phyloP scores from a whole-genome alignment of 768 basidiomycete species.

The Trametes cubensis region DNA sequence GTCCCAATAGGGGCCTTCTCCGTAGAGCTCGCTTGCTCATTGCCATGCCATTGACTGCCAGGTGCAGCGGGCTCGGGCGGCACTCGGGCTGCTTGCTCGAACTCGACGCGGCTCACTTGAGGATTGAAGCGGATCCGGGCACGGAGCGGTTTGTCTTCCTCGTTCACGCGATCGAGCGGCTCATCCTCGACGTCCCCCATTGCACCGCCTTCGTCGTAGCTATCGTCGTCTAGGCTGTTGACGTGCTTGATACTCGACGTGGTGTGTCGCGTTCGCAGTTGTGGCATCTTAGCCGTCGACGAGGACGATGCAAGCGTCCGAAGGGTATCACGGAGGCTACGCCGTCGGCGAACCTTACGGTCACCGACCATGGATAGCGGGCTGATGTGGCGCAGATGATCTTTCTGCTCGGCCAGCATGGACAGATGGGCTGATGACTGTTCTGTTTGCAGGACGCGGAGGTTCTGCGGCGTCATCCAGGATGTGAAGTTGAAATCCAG shows the following conservation, averaged over 20 bases:
- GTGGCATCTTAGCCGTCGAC: conserved; percentile 25
- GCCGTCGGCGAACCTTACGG: conserved; percentile 33
- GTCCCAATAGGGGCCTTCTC: conserved; percentile 70
- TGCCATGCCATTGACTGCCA: not conserved
- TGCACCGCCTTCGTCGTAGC: conserved; percentile 48
- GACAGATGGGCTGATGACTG: conserved; percentile 83
- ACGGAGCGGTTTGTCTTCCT: conserved; percentile 74
- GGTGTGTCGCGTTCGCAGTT: conserved; percentile 21
- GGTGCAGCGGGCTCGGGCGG: not conserved
- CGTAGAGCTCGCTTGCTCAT: not conserved
- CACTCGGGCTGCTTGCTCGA: conserved; percentile 6
- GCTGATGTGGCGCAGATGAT: conserved; percentile 83
- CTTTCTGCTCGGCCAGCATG: conserved; percentile 74
- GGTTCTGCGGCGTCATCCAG: conserved; percentile 88
- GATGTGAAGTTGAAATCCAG: conserved; percentile 98
- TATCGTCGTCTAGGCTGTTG: conserved; percentile 12
- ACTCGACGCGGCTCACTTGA: conserved; percentile 21
- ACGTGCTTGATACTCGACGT: conserved; percentile 19
- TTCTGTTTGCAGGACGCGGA: conserved; percentile 83
- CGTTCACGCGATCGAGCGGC: conserved; percentile 43
- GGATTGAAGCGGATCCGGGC: conserved; percentile 64
- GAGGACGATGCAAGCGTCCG: conserved; percentile 29
- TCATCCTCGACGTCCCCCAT: conserved; percentile 54
- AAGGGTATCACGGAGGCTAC: conserved; percentile 37
- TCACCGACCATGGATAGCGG: conserved; percentile 92